Percentiles rank a stretch among this genome's conserved stretches.
phyloP scores from a whole-genome alignment of 2,329 filamentous ascomycete species.

The Apiospora sp. region DNA sequence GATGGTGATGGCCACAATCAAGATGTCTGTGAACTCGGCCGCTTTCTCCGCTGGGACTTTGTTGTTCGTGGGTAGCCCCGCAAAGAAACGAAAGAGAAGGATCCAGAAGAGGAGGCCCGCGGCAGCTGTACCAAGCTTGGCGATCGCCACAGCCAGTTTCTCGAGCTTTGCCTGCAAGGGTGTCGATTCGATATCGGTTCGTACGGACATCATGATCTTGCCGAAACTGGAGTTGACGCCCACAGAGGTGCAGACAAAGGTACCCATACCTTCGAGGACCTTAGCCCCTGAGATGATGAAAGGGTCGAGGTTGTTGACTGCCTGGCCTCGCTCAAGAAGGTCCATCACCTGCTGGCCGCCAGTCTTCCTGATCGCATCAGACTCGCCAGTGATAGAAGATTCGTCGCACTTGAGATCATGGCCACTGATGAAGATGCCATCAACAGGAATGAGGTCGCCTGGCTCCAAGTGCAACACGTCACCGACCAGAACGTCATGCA shows the following conservation, averaged over 20 bases:
- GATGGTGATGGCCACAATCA: slow-evolving; percentile 71
- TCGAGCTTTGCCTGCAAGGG: slow-evolving; percentile 63
- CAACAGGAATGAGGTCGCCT: slow-evolving; percentile 71
- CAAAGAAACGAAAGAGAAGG: slow-evolving; percentile 80
- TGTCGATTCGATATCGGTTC: slow-evolving; percentile 59
- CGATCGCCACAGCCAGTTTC: slow-evolving; percentile 57
- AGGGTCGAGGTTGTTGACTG: slow-evolving; percentile 63
- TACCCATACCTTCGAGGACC: slow-evolving; percentile 61
- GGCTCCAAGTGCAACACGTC: slow-evolving; percentile 73
- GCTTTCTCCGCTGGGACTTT: slow-evolving; percentile 62
- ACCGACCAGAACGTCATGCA: slow-evolving; percentile 70
- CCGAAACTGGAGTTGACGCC: slow-evolving; percentile 63
- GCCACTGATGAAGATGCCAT: slow-evolving; percentile 70
- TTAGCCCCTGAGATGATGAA: slow-evolving; percentile 69
- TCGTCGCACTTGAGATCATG: slow-evolving; percentile 74
- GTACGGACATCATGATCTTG: slow-evolving; percentile 63
- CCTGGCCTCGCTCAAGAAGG: slow-evolving; percentile 59
- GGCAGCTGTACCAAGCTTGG: slow-evolving; percentile 66
- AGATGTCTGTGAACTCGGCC: slow-evolving; percentile 67
- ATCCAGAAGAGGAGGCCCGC: slow-evolving; percentile 81
- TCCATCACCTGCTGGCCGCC: slow-evolving; percentile 65
- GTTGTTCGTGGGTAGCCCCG: slow-evolving; percentile 60
- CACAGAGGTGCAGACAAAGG: slow-evolving; percentile 61
- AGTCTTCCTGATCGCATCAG: slow-evolving; percentile 72
- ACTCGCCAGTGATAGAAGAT: slow-evolving; percentile 75